A percentile compares a stretch with the other conserved stretches of the same genome.
Evolutionary conservation across 23 red algal genomes (phyloP).

Genomic region (Gracilaria domingensis): DNA sequence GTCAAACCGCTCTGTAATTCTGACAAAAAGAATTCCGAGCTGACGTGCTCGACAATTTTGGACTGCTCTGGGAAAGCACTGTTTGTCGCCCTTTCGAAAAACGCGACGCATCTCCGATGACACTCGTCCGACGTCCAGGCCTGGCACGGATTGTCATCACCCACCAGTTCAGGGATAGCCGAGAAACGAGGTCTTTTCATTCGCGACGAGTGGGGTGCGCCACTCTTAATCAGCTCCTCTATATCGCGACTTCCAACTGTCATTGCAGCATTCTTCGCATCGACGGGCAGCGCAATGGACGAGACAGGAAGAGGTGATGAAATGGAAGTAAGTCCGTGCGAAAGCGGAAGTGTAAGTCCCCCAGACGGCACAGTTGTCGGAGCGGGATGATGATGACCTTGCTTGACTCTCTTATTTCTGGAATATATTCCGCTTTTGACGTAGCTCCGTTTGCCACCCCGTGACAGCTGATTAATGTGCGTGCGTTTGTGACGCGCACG

Average conservation of each 20-base stretch:
- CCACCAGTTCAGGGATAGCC: slow-evolving; percentile 41
- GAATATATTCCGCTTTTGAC: slow-evolving; percentile 79
- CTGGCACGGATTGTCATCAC: slow-evolving; percentile 62
- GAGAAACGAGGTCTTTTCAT: slow-evolving; percentile 44
- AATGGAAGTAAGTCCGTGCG: not conserved
- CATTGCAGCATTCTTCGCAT: slow-evolving; percentile 3
- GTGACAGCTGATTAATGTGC: not conserved
- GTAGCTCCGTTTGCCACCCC: slow-evolving; percentile 58
- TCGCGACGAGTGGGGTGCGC: slow-evolving; percentile 3
- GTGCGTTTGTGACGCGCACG: slow-evolving; percentile 63
- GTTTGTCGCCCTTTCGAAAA: slow-evolving; percentile 41
- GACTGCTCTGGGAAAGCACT: slow-evolving; percentile 30
- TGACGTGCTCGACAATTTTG: slow-evolving; percentile 34
- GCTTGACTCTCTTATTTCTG: slow-evolving; percentile 18
- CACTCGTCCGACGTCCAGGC: slow-evolving; percentile 58
- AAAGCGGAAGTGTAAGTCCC: slow-evolving; percentile 18
- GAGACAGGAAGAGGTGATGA: not conserved
- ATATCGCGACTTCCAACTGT: not conserved
- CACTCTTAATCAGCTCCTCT: slow-evolving; percentile 8
- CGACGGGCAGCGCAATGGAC: not conserved
- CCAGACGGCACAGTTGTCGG: slow-evolving; percentile 20
- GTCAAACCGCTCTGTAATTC: slow-evolving; percentile 68
- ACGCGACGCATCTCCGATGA: slow-evolving; percentile 31
- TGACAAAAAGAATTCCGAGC: slow-evolving; percentile 44
- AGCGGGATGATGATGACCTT: not conserved